Percentiles rank a stretch among this genome's conserved stretches.
phyloP scores from a whole-genome alignment of 169 alveolate species.

The Besnoitia besnoiti region DNA sequence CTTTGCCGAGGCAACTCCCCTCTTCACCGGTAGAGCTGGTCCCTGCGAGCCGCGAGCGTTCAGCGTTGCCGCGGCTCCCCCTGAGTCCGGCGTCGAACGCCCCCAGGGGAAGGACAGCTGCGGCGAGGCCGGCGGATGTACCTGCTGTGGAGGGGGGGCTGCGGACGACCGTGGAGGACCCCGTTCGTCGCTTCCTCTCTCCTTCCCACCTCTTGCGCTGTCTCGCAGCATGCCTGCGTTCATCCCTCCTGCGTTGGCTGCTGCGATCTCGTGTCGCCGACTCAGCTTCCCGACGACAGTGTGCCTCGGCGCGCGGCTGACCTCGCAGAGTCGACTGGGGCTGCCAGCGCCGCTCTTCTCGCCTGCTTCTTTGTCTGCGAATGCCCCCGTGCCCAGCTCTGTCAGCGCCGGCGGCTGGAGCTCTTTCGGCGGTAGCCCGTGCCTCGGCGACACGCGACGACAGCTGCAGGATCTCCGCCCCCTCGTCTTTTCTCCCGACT shows the following conservation, averaged over 20 bases:
- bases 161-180: background rate
- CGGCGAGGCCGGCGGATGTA: too few species aligned
- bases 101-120: too few species aligned
- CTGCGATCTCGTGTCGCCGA: slow-evolving; percentile 1
- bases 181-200: background rate
- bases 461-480: background rate
- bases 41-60: too few species aligned
- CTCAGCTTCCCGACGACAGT: background rate
- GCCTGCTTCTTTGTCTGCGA: too few species aligned
- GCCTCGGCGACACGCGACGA: background rate
- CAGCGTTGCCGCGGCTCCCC: too few species aligned
- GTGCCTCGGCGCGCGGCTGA: background rate
- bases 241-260: slow-evolving; percentile 9
- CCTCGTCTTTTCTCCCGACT: background rate
- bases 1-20: too few species aligned
- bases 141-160: background rate
- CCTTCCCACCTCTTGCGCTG: background rate
- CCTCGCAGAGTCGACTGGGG: background rate
- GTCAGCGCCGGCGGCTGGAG: too few species aligned
- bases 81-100: too few species aligned
- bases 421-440: too few species aligned
- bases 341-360: slow-evolving; percentile 5
- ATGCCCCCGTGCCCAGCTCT: too few species aligned
- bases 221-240: background rate
- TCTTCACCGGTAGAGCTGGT: too few species aligned